phyloP scores from a whole-genome alignment of 495 filamentous ascomycete genomes.

The Cryomyces minteri region DNA sequence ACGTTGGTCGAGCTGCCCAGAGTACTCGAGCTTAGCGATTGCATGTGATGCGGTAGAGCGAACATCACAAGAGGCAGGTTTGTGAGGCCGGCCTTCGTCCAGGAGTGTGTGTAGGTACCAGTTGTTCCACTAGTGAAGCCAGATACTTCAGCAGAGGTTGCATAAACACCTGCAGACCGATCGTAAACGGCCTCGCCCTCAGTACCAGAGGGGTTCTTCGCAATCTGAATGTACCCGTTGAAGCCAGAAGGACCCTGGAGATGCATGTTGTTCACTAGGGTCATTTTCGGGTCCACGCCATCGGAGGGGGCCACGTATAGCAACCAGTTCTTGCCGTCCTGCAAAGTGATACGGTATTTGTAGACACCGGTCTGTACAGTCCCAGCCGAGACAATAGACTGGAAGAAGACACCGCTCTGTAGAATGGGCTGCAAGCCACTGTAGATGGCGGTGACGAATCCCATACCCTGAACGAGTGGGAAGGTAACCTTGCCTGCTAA shows the following conservation, averaged over 20 bases:
- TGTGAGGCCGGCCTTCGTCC: constrained; percentile 43
- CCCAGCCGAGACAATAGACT: constrained; percentile 39
- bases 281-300: constrained; percentile 29
- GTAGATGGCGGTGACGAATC: constrained; percentile 69
- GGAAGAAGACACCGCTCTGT: constrained; percentile 56
- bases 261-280: constrained; percentile 25
- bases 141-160: constrained; percentile 38
- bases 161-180: constrained; percentile 53
- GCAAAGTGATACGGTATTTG: constrained; percentile 57
- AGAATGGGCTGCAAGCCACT: constrained; percentile 47
- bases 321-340: constrained; percentile 62
- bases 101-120: constrained; percentile 58
- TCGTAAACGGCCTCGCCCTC: constrained; percentile 51
- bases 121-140: constrained; percentile 37
- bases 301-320: constrained; percentile 48
- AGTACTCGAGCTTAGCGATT: constrained; percentile 49
- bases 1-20: constrained; percentile 29
- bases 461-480: constrained; percentile 81
- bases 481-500: constrained; percentile 35
- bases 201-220: constrained; percentile 45
- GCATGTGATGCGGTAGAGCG: constrained; percentile 71
- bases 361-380: constrained; percentile 38
- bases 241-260: constrained; percentile 34
- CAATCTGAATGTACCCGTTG: constrained; percentile 60
- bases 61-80: constrained; percentile 57